Evolutionary conservation across 805 yeast genomes (phyloP).

Genomic region (Pichia membranifaciens): DNA sequence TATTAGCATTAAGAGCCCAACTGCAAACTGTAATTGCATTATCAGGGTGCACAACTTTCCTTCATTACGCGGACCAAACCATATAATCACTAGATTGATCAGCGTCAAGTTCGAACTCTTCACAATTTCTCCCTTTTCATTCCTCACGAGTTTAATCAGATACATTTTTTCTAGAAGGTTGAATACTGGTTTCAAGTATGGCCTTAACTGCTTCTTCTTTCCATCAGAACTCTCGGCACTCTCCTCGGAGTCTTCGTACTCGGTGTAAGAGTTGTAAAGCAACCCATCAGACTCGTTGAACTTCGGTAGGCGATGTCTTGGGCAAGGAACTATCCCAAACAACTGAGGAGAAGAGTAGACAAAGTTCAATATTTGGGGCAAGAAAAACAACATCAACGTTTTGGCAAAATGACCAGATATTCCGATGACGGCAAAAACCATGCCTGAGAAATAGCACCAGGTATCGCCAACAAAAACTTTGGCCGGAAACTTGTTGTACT

Average conservation of each 20-base stretch:
- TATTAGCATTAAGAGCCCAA: constrained; percentile 62
- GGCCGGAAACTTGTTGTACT: constrained; percentile 88
- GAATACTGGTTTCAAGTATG: constrained; percentile 33
- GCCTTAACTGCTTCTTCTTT: constrained; percentile 24
- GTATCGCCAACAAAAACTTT: constrained; percentile 96
- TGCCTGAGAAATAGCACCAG: constrained; percentile 95
- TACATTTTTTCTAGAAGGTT: constrained; percentile 40
- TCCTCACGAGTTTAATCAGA: constrained; percentile 40
- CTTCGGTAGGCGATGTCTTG: constrained; percentile 88
- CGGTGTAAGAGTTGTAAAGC: constrained; percentile 66
- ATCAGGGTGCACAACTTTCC: constrained; percentile 62
- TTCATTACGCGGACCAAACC: constrained; percentile 89
- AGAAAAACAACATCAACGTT: constrained; percentile 76
- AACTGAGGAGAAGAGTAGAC: constrained; percentile 89
- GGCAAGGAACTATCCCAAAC: constrained; percentile 83
- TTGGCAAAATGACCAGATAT: constrained; percentile 95
- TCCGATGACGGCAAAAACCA: constrained; percentile 97
- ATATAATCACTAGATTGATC: constrained; percentile 74
- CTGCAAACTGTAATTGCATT: constrained; percentile 52
- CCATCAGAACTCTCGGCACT: constrained; percentile 28
- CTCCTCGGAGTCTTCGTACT: constrained; percentile 25
- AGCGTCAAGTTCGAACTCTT: constrained; percentile 77
- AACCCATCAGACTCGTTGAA: constrained; percentile 63
- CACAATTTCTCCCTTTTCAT: constrained; percentile 26
- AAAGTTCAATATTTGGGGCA: constrained; percentile 90